These are phyloP conservation scores for Fraxinus greggii DNA, from an alignment of 305 asterid species.

Conservation along the genomic window DNA sequence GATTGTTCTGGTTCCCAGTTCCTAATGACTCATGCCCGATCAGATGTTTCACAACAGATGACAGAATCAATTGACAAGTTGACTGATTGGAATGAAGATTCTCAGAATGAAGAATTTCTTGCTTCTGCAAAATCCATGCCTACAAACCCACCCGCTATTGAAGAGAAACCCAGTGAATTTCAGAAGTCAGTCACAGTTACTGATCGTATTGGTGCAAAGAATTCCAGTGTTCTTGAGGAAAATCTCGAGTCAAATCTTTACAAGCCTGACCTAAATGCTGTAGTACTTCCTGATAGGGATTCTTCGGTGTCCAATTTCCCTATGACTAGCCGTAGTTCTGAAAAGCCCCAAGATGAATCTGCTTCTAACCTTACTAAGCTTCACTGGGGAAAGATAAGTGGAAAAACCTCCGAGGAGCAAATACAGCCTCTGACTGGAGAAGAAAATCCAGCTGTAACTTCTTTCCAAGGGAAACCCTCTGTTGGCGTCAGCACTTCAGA, in stretches of 20 bases:
- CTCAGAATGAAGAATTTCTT: conserved; percentile 35
- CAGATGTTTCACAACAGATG: conserved; percentile 58
- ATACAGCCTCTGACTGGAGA: conserved; percentile 27
- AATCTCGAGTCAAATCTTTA: conserved; percentile 36
- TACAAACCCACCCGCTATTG: conserved; percentile 26
- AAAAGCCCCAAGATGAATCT: conserved; percentile 37
- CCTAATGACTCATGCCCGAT: conserved; percentile 47
- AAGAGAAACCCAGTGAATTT: conserved; percentile 36
- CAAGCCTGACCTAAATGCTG: conserved; percentile 36
- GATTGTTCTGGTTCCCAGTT: conserved; percentile 63
- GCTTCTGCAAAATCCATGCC: conserved; percentile 34
- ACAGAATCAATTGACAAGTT: conserved; percentile 51
- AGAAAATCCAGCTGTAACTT: conserved; percentile 40
- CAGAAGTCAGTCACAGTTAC: conserved; percentile 30
- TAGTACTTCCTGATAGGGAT: conserved; percentile 34
- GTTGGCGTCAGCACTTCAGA: conserved; percentile 38
- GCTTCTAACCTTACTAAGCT: conserved; percentile 31
- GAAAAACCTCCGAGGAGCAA: conserved; percentile 35
- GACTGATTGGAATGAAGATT: conserved; percentile 37
- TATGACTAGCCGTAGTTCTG: conserved; percentile 33
- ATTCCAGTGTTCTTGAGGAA: conserved; percentile 34
- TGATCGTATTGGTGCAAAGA: conserved; percentile 30
- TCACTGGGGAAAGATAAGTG: conserved; percentile 36
- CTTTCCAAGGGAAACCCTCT: conserved; percentile 43
- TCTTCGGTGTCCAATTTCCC: conserved; percentile 33